phyloP scores from a whole-genome alignment of 169 alveolate species.

The Eimeria falciformis region DNA sequence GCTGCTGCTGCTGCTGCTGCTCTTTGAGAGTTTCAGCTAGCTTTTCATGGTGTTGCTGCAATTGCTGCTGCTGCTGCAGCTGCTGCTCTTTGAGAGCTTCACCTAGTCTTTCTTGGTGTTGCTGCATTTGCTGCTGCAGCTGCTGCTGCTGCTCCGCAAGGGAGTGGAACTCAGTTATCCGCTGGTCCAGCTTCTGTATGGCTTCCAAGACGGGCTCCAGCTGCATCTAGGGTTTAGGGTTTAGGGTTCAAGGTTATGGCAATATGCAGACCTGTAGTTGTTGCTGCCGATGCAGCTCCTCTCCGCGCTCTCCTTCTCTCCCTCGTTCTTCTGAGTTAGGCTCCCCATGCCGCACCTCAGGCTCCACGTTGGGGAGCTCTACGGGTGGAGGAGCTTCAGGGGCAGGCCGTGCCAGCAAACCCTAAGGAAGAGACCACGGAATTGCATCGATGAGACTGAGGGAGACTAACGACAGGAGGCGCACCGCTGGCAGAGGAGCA shows the following conservation, averaged over 20 bases:
- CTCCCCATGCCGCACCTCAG: constrained; percentile 1
- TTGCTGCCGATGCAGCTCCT: constrained; percentile 20
- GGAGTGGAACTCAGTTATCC: background rate
- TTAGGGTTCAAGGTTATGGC: constrained; percentile 16
- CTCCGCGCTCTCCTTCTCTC: background rate
- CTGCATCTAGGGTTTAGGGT: constrained; percentile 36
- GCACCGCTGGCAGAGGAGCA: background rate
- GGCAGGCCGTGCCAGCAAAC: background rate
- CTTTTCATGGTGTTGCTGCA: background rate
- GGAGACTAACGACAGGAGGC: too few relatives aligned
- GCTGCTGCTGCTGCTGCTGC: constrained; percentile 22
- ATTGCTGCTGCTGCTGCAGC: background rate
- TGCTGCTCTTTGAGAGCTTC: background rate
- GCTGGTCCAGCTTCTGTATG: background rate
- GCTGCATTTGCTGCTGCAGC: constrained; percentile 13
- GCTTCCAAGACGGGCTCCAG: constrained; percentile 31
- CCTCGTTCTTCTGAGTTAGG: background rate
- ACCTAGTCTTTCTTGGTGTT: background rate
- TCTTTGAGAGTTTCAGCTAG: background rate
- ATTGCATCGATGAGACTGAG: too few relatives aligned
- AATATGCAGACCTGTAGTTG: background rate
- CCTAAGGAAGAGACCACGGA: too few relatives aligned
- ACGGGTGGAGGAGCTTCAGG: background rate
- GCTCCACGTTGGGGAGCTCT: constrained; percentile 31
- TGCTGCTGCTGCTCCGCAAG: constrained; percentile 45